A percentile compares a stretch with the other conserved stretches of the same genome.
Evolutionary conservation across 345 rosid genomes (phyloP).

Genomic region (Hibiscus tridactylites): DNA sequence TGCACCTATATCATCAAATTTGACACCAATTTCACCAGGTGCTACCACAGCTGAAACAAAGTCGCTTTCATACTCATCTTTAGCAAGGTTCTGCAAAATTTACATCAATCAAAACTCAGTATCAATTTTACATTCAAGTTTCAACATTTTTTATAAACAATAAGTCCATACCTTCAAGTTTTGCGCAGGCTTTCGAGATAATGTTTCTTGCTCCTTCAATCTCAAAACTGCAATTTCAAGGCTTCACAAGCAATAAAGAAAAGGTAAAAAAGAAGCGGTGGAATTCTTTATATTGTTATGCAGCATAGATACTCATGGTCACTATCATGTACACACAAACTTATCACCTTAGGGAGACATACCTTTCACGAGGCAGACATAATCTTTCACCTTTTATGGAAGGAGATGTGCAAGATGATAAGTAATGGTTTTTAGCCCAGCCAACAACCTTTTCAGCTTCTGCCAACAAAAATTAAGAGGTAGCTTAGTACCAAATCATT

Average conservation of each 20-base stretch:
- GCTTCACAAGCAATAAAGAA: slow-evolving; percentile 41
- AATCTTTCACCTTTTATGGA: slow-evolving; percentile 58
- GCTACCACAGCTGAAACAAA: slow-evolving; percentile 90
- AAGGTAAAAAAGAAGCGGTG: slow-evolving; percentile 15
- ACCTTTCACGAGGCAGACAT: slow-evolving; percentile 83
- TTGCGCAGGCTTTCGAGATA: slow-evolving; percentile 56
- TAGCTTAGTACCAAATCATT: neutral
- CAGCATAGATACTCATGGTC: neutral
- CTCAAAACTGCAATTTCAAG: slow-evolving; percentile 75
- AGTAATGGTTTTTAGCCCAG: slow-evolving; percentile 89
- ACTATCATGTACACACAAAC: neutral
- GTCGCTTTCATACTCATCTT: slow-evolving; percentile 82
- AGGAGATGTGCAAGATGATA: slow-evolving; percentile 63
- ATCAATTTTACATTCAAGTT: slow-evolving; percentile 1
- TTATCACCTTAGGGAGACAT: slow-evolving; percentile 2
- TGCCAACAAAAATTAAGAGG: slow-evolving; percentile 23
- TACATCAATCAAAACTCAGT: slow-evolving; percentile 12
- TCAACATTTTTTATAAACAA: neutral
- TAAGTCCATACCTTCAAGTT: slow-evolving; percentile 30
- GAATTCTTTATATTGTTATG: neutral
- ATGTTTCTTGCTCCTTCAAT: slow-evolving; percentile 71
- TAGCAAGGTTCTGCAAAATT: slow-evolving; percentile 64
- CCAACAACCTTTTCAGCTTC: slow-evolving; percentile 94
- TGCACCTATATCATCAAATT: slow-evolving; percentile 89
- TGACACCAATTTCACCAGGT: slow-evolving; percentile 90